phyloP scores from a whole-genome alignment of 163 green algal species.

The Scenedesmus sp. region DNA sequence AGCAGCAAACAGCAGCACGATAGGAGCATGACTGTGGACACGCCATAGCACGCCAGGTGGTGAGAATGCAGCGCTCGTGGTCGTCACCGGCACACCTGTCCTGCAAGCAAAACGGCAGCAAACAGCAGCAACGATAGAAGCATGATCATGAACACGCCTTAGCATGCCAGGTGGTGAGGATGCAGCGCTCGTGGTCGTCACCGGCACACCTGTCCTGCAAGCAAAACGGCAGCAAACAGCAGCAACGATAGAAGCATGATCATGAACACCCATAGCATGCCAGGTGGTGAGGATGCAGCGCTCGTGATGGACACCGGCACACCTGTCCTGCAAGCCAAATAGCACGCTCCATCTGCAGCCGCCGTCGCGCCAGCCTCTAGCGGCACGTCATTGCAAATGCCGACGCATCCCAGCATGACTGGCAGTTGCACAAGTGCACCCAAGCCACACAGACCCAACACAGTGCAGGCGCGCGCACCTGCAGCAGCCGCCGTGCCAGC shows the following conservation, averaged over 20 bases:
- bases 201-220: neutral
- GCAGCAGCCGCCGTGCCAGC: conserved; percentile 81
- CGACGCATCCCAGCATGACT: conserved; percentile 98
- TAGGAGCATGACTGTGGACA: too few relatives aligned
- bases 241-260: neutral
- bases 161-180: neutral
- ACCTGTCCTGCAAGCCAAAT: neutral
- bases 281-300: neutral
- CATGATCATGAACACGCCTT: neutral
- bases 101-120: conserved; percentile 32
- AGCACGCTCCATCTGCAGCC: conserved; percentile 36
- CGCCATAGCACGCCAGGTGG: too few relatives aligned
- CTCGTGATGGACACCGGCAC: neutral
- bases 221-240: neutral
- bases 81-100: conserved; percentile 92
- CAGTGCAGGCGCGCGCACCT: too few relatives aligned
- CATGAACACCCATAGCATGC: neutral
- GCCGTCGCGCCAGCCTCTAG: conserved; percentile 91
- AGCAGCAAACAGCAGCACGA: too few relatives aligned
- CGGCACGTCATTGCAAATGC: conserved; percentile 92
- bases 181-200: neutral
- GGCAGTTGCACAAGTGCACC: too few relatives aligned
- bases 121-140: too few relatives aligned
- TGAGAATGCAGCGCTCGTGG: conserved; percentile 95
- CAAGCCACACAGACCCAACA: too few relatives aligned